phyloP scores from a whole-genome alignment of 2,329 filamentous ascomycete species.

The Calonectria pauciramosa region DNA sequence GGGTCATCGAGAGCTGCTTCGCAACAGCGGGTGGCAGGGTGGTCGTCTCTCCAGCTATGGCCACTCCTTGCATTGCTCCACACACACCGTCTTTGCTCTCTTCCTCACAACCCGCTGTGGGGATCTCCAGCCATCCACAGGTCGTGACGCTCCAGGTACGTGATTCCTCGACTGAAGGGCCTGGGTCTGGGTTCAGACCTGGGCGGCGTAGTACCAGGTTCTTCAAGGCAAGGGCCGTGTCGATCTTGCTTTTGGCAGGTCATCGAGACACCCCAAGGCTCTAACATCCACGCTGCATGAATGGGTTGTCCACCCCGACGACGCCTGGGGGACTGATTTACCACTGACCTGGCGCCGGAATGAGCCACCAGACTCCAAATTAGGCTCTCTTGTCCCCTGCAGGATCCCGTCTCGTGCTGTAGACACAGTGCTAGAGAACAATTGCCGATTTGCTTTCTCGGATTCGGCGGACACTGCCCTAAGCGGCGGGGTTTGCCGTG shows the following conservation, averaged over 20 bases:
- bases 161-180: neutral
- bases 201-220: neutral
- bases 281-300: neutral
- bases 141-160: neutral
- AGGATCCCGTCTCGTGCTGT: neutral
- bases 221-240: neutral
- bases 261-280: conserved; percentile 44
- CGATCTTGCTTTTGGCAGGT: conserved; percentile 53
- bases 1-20: neutral
- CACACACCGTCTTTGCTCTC: neutral
- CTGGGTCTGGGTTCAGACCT: neutral
- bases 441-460: neutral
- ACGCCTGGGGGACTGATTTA: neutral
- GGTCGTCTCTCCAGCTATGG: neutral
- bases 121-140: neutral
- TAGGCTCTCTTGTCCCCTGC: neutral
- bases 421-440: neutral
- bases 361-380: neutral
- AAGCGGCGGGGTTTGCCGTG: neutral
- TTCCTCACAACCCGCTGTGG: neutral
- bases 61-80: neutral
- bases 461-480: neutral
- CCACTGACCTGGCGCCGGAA: neutral
- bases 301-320: neutral
- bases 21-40: conserved; percentile 7